Base-by-base conservation (phyloP, 139 green algal species). In the Astrephomene gubernaculifera region DNA sequence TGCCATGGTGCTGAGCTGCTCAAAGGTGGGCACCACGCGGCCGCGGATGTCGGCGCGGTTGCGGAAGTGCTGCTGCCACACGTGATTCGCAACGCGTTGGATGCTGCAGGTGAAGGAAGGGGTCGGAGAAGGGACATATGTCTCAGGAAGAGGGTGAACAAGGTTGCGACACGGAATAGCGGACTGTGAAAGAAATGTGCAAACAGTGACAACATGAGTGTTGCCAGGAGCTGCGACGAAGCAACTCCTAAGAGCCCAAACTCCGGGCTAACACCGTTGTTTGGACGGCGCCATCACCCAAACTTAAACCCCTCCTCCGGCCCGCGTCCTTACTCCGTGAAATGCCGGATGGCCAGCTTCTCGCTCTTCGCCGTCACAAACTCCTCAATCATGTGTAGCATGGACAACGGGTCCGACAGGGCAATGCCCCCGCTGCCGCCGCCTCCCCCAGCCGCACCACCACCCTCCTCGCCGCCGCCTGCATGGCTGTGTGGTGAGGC, bases 71-170 rank as follows among this genome's bases (percentile, higher is more conserved):
- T 85, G 71, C 33, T 68, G 39, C 89, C 89, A 92, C 69, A 90
- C 89, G 8, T 76, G 69, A 82, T 92, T 89, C n/a, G 89, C 89
- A 38, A 92, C 49, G 1, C 80, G 79, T 71, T 92, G 89, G 43
- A 89, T 71, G 39, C 85, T 82, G 74, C 53, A 57, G 22, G 38
- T 12, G 35, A 35, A 45, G 61, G 61, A n/a, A n/a, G 14, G 54
- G 24, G 25, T 4, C 19, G 72, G 41, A 75, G 41, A 33, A n/a
- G n/a, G n/a, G n/a, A n/a, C n/a, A n/a, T n/a, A n/a, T n/a, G n/a
- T n/a, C n/a, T n/a, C n/a, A n/a, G n/a, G n/a, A n/a, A n/a, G n/a
- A n/a, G n/a, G n/a, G n/a, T n/a, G n/a, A n/a, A n/a, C n/a, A n/a
- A n/a, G n/a, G n/a, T n/a, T n/a, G n/a, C n/a, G n/a, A n/a, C n/a